A percentile compares a stretch with the other conserved stretches of the same genome.
These are phyloP conservation scores for Raphanus sativus DNA, from an alignment of 345 rosid genomes.

Conservation along the genomic window DNA sequence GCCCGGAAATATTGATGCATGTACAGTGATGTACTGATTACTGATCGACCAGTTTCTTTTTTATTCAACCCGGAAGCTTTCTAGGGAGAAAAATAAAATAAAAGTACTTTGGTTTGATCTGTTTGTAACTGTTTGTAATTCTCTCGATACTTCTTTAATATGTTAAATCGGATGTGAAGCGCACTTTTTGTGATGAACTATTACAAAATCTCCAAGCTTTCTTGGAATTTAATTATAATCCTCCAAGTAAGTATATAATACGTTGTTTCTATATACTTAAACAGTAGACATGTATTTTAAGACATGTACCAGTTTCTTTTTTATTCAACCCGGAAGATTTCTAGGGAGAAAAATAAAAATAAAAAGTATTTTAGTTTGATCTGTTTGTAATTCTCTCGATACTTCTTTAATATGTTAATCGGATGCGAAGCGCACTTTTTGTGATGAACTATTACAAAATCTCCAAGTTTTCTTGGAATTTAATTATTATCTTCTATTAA, in stretches of 20 bases:
- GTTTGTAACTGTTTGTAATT: constrained; percentile 16
- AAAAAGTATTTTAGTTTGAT: constrained; percentile 17
- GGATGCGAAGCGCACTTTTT: no score
- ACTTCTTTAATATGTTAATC: background rate
- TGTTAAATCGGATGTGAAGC: background rate
- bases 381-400: background rate
- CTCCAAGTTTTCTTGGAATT: no score
- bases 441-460: no score
- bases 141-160: background rate
- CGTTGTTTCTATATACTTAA: no score
- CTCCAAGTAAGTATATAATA: no score
- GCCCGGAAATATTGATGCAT: constrained; percentile 13
- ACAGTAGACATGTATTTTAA: no score
- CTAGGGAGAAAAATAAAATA: background rate
- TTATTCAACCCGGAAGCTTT: constrained; percentile 14
- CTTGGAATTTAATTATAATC: no score
- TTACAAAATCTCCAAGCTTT: no score
- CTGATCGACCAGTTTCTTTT: background rate
- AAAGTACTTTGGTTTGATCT: constrained; percentile 20
- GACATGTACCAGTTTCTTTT: background rate
- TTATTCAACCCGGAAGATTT: constrained; percentile 16
- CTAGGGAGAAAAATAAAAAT: constrained; percentile 1
- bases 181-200: background rate
- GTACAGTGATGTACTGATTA: no score
- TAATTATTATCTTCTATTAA: no score